phyloP scores from a whole-genome alignment of 2,329 filamentous ascomycete species.

The Aspergillus jensenii region DNA sequence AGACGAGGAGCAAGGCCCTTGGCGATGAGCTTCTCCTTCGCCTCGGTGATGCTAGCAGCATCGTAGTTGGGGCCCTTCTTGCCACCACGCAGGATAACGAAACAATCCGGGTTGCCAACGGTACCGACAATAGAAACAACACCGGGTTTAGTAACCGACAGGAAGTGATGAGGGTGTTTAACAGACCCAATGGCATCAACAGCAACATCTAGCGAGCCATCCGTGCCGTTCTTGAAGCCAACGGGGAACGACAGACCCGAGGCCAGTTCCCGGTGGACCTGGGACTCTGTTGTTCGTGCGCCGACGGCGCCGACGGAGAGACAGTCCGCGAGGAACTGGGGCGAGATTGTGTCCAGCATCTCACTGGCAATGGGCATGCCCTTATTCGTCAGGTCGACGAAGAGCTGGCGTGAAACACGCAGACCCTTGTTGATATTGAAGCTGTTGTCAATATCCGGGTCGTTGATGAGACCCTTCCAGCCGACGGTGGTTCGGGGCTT shows the following conservation, averaged over 20 bases:
- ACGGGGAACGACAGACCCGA: slow-evolving; percentile 95
- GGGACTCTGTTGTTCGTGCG: slow-evolving; percentile 93
- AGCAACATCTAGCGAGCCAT: slow-evolving; percentile 83
- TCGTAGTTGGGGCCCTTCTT: slow-evolving; percentile 95
- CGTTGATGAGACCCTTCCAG: slow-evolving; percentile 98
- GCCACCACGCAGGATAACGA: slow-evolving; percentile 90
- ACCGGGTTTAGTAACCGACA: slow-evolving; percentile 95
- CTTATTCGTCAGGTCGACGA: slow-evolving; percentile 84
- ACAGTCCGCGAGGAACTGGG: slow-evolving; percentile 92
- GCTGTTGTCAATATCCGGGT: slow-evolving; percentile 96
- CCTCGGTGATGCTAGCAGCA: slow-evolving; percentile 75
- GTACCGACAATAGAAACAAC: slow-evolving; percentile 94
- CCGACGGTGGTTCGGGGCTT: slow-evolving; percentile 97
- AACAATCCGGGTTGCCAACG: slow-evolving; percentile 93
- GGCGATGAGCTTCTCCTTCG: slow-evolving; percentile 75
- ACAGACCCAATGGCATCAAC: slow-evolving; percentile 95
- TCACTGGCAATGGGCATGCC: slow-evolving; percentile 97
- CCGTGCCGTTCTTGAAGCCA: slow-evolving; percentile 99
- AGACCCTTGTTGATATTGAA: slow-evolving; percentile 99
- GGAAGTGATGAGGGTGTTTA: slow-evolving; percentile 89
- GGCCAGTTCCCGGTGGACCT: slow-evolving; percentile 91
- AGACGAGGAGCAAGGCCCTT: slow-evolving; percentile 73
- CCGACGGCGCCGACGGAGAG: slow-evolving; percentile 90
- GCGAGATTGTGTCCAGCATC: slow-evolving; percentile 97
- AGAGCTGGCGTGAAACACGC: slow-evolving; percentile 81